phyloP scores from a whole-genome alignment of 805 yeast species.

The Kluyveromyces starmeri region DNA sequence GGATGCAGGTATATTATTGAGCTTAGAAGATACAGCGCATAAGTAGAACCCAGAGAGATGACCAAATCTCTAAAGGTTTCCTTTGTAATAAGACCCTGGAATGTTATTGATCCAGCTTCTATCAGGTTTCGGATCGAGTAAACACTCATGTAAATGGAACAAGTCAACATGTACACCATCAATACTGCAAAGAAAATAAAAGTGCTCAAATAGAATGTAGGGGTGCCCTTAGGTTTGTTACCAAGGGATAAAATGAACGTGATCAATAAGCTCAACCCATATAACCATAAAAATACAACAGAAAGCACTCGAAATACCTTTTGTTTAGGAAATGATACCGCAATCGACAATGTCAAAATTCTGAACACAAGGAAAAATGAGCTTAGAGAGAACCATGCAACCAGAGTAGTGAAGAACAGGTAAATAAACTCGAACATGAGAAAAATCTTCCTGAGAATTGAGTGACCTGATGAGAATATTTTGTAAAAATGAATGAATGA shows the following conservation, averaged over 20 bases:
- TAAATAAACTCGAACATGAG: constrained; percentile 73
- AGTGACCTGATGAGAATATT: constrained; percentile 75
- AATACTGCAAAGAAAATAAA: constrained; percentile 75
- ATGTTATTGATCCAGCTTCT: constrained; percentile 28
- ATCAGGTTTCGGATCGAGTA: constrained; percentile 51
- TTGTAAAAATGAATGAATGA: constrained; percentile 69
- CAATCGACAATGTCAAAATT: constrained; percentile 73
- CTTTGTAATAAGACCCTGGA: constrained; percentile 46
- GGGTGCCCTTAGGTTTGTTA: constrained; percentile 88
- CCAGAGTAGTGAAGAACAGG: constrained; percentile 61
- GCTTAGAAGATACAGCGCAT: constrained; percentile 67
- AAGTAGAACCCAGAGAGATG: constrained; percentile 80
- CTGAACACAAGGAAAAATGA: constrained; percentile 86
- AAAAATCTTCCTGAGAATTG: constrained; percentile 53
- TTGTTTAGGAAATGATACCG: constrained; percentile 42
- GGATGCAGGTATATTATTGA: constrained; percentile 83
- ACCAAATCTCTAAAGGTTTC: constrained; percentile 76
- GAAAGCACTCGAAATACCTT: constrained; percentile 70
- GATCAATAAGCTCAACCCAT: constrained; percentile 68
- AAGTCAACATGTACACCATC: constrained; percentile 84
- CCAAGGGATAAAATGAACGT: constrained; percentile 90
- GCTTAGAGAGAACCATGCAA: constrained; percentile 90
- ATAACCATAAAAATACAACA: constrained; percentile 76
- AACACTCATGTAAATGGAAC: constrained; percentile 73
- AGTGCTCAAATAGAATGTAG: constrained; percentile 63